These are phyloP conservation scores for Fusarium ramigenum DNA, from an alignment of 2,329 filamentous ascomycete species.

Conservation along the genomic window DNA sequence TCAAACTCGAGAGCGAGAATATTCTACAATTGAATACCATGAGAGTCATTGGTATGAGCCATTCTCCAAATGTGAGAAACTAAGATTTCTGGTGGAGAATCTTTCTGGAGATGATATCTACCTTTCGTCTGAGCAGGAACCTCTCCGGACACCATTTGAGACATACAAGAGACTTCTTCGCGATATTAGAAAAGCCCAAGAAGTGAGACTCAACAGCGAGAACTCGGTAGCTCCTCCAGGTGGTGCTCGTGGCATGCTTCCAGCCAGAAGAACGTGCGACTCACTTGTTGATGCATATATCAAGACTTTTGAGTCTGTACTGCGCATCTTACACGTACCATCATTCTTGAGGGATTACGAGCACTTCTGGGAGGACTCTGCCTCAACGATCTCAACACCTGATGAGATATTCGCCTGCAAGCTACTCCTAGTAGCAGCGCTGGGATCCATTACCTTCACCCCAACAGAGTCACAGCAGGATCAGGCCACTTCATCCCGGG, in stretches of 20 bases:
- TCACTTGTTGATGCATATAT: not conserved
- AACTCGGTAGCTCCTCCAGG: too few species aligned
- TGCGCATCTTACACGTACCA: not conserved
- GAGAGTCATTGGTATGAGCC: not conserved
- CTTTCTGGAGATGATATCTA: rapidly evolving
- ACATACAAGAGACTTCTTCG: not conserved
- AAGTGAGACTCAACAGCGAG: rapidly evolving
- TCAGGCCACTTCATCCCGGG: not conserved
- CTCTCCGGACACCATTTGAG: not conserved
- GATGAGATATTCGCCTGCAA: not conserved
- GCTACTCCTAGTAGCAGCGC: not conserved
- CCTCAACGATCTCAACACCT: rapidly evolving
- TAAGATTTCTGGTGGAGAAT: not conserved
- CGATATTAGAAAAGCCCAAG: too few species aligned
- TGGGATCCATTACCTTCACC: not conserved
- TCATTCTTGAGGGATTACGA: not conserved
- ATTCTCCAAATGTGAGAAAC: not conserved
- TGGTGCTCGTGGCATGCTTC: not conserved
- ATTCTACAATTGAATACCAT: not conserved
- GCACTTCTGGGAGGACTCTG: not conserved
- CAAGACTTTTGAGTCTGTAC: not conserved
- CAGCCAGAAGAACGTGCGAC: not conserved
- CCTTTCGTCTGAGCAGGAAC: not conserved
- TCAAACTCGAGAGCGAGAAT: not conserved
- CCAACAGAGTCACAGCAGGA: not conserved